Conservation (phyloP, 441 rosid genomes). For the Aquilaria agallochum region DNA sequence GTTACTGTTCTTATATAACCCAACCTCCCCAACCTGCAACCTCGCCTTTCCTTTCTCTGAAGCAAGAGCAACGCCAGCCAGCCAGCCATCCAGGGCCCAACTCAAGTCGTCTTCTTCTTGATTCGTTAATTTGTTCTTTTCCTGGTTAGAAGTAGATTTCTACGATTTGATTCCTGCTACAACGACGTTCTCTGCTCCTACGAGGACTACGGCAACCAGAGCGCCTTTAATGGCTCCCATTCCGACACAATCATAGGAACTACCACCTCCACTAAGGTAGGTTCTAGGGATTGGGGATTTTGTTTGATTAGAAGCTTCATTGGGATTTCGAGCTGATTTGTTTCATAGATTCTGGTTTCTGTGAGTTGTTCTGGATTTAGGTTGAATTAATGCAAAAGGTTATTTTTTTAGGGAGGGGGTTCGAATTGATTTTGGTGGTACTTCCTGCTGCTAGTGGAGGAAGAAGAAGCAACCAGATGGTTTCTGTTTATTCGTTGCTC, state of each 20-base stretch:
- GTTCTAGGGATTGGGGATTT: constrained; percentile 13
- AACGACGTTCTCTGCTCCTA: constrained; percentile 81
- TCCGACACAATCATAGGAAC: constrained; percentile 42
- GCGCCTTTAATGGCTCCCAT: constrained; percentile 48
- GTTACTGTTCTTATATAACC: too few species aligned
- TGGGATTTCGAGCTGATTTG: background rate
- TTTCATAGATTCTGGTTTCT: background rate
- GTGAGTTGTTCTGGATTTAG: background rate
- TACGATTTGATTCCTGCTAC: background rate
- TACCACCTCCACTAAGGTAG: constrained; percentile 51
- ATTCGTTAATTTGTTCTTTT: background rate
- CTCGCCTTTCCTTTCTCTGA: too few species aligned
- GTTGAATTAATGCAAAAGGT: background rate
- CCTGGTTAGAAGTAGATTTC: background rate
- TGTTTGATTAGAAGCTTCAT: background rate
- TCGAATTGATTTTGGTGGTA: background rate
- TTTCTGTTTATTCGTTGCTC: too few species aligned
- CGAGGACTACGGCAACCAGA: constrained; percentile 61
- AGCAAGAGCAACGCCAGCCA: too few species aligned
- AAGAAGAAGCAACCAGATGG: too few species aligned
- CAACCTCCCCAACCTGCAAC: too few species aligned
- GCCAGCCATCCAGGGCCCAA: too few species aligned
- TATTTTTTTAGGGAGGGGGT: too few species aligned
- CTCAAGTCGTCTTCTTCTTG: background rate
- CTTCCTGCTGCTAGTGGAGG: background rate